These are phyloP conservation scores for Botrytis sinoallii DNA, from an alignment of 2,329 filamentous ascomycete genomes.

Conservation along the genomic window DNA sequence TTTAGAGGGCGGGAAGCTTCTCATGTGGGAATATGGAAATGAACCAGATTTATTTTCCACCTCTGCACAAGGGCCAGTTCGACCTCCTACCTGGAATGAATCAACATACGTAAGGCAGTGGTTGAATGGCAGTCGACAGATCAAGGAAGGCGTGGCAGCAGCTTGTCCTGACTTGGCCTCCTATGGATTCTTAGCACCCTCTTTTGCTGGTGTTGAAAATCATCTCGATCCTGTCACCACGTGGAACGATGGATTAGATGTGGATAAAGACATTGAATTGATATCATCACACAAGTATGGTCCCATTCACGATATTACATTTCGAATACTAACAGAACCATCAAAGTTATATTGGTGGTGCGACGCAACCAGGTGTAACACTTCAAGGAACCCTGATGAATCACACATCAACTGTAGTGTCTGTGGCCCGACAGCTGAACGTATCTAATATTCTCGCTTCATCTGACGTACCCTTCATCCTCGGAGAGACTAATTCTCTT, in stretches of 20 bases:
- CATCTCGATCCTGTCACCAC: slow-evolving; percentile 48
- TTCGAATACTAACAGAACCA: slow-evolving; percentile 7
- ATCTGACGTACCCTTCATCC: slow-evolving; percentile 33
- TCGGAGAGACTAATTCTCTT: slow-evolving; percentile 55
- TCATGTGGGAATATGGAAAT: slow-evolving; percentile 62
- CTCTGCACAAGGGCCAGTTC: slow-evolving; percentile 49
- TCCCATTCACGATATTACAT: not conserved
- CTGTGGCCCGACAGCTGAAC: slow-evolving; percentile 44
- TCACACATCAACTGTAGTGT: slow-evolving; percentile 51
- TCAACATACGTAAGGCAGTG: slow-evolving; percentile 55
- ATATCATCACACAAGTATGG: slow-evolving; percentile 60
- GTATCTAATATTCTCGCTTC: slow-evolving; percentile 38
- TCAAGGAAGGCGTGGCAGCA: slow-evolving; percentile 45
- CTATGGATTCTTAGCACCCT: slow-evolving; percentile 56
- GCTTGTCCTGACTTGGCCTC: slow-evolving; percentile 50
- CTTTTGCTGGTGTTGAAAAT: slow-evolving; percentile 52
- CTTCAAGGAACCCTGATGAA: slow-evolving; percentile 62
- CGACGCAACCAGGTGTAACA: slow-evolving; percentile 57
- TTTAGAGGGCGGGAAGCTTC: slow-evolving; percentile 48
- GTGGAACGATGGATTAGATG: slow-evolving; percentile 54
- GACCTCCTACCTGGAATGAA: slow-evolving; percentile 54
- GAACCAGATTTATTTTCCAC: slow-evolving; percentile 59
- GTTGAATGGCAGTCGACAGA: slow-evolving; percentile 51
- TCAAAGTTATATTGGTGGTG: slow-evolving; percentile 59
- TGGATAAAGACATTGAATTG: slow-evolving; percentile 47